Conservation (phyloP, 805 yeast genomes). For the Candida ficus region DNA sequence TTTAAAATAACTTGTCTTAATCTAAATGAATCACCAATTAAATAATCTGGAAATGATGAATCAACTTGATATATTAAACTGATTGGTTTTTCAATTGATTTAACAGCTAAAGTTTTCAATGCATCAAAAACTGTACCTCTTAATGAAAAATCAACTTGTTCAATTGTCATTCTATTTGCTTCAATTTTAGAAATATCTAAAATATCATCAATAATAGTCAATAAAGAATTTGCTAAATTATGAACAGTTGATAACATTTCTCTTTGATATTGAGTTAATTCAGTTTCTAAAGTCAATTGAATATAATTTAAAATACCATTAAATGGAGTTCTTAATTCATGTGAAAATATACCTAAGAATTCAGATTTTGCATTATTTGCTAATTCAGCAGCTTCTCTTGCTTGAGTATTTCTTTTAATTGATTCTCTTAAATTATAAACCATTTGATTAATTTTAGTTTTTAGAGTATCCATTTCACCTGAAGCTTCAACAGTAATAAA, state of each 20-base stretch:
- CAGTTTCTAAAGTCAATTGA: conserved; percentile 81
- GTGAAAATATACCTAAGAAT: conserved; percentile 83
- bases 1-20: conserved; percentile 82
- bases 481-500: conserved; percentile 87
- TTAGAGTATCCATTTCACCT: conserved; percentile 72
- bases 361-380: conserved; percentile 89
- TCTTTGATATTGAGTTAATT: conserved; percentile 83
- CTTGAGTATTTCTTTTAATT: conserved; percentile 86
- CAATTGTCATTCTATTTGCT: conserved; percentile 90
- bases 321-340: conserved; percentile 86
- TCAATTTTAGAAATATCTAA: conserved; percentile 90
- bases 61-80: conserved; percentile 78
- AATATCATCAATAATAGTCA: conserved; percentile 85
- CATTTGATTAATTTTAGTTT: conserved; percentile 65
- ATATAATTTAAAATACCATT: conserved; percentile 94
- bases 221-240: conserved; percentile 76
- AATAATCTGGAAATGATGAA: conserved; percentile 78
- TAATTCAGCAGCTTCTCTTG: conserved; percentile 89
- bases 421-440: conserved; percentile 82
- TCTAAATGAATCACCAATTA: conserved; percentile 85
- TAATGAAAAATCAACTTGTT: conserved; percentile 78
- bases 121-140: conserved; percentile 90
- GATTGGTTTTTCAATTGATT: conserved; percentile 80
- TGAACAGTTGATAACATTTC: conserved; percentile 89
- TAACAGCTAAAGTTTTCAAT: conserved; percentile 80